Base-by-base conservation (phyloP, 495 filamentous ascomycete genomes). In the Articulospora tetracladia region DNA sequence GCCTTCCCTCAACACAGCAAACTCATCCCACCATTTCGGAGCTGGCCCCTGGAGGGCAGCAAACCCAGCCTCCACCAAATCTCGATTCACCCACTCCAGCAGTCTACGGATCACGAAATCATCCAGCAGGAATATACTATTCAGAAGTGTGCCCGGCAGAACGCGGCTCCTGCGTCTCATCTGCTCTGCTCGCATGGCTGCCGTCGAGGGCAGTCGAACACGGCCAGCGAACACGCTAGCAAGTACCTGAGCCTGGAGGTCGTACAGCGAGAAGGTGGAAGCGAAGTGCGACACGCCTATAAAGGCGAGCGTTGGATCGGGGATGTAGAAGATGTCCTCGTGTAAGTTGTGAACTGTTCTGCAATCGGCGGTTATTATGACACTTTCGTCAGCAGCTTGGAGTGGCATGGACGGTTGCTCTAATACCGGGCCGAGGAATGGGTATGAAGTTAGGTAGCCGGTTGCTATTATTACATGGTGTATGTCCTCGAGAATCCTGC, bases 271-370 rank as follows among this genome's bases (percentile, higher is more conserved):
- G 62, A 75, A 68, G 0, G 63, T 66, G 12, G 68, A 52, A 4
- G 74, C 67, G 20, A 66, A 64, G 17, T 46, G 47, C 0, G 65
- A 61, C 17, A 70, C 72, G 3, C 66, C 65, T 1, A 71, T 61
- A 46, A 72, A 72, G 11, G 68, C 51, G 13, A 70, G 55, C 2
- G 57, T 68, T 11, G 68, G 63, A 22, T 78, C 78, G 19, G 71
- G 69, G 70, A 74, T 73, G 50, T 76, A 78, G 48, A 83, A 79
- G 3, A 83, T 75, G 61, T 84, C 80, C 55, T 78, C 76, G 58
- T 81, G 83, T 26, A 84, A 61, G 62, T 89, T 88, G 63, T 87
- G 84, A 23, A 84, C 67, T 62, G 82, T 84, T 7, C 73, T 76
- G 0, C 85, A 85, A 54, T 87, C 81, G 0, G 85, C 85, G 0